Base-by-base conservation (phyloP, 108 stramenopile species). In the Parietichytrium sp. region DNA sequence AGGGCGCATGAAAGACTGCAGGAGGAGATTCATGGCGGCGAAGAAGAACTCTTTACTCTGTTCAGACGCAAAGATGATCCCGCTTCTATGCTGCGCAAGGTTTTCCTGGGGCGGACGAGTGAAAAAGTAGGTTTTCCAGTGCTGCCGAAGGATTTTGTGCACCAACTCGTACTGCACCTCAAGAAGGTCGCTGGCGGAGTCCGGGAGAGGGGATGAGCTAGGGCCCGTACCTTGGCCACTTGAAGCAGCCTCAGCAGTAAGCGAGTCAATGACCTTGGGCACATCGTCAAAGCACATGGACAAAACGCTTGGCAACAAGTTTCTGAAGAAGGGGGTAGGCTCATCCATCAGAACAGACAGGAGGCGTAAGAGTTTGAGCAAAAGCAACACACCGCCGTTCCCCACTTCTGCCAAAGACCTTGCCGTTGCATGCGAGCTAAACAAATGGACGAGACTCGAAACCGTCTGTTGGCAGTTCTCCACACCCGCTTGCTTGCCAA, bases 71-170 rank as follows among this genome's bases (percentile, higher is more conserved):
- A n/a, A n/a, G n/a, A n/a, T n/a, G n/a, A n/a, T n/a, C n/a, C n/a
- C n/a, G n/a, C n/a, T n/a, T n/a, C n/a, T n/a, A n/a, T n/a, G n/a
- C n/a, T n/a, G n/a, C n/a, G n/a, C n/a, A n/a, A n/a, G n/a, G 61
- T 45, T 36, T 10, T 72, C 61, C 15, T 54, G 25, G n/a, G n/a
- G n/a, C n/a, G n/a, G n/a, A 15, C 54, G 54, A n/a, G 16, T 45
- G 61, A 72, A 72, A 33, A 33, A 72, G n/a, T n/a, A n/a, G n/a
- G n/a, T n/a, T 33, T 42, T 33, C 61, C 61, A 72, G 42, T 72
- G 61, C 61, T 38, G 33, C 38, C 61, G 61, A 33, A 72, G 2
- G 3, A 72, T 42, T 45, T 33, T 72, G 42, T 72, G 61, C 10
- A 72, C 45, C 20, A 72, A 25, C 13, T 72, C 61, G 20, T 72